Evolutionary conservation across 2,329 filamentous ascomycete genomes (phyloP).

Genomic region (Cordyceps farinosa): DNA sequence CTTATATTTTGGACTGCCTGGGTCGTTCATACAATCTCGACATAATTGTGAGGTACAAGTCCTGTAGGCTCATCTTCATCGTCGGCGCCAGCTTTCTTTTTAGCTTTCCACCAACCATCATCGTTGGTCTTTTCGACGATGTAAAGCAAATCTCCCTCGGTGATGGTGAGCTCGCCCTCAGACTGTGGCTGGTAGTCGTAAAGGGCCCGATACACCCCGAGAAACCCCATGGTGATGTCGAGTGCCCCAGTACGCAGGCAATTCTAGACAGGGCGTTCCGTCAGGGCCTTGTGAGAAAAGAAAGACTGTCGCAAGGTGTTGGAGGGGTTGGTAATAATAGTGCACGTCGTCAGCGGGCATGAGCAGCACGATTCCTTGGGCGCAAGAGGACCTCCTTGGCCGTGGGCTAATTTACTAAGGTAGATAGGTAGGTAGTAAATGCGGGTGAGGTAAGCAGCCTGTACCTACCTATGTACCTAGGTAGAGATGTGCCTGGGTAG

Average conservation of each 20-base stretch:
- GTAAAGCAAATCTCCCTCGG: slow-evolving; percentile 84
- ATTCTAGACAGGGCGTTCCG: not conserved
- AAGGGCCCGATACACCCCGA: slow-evolving; percentile 83
- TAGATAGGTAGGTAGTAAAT: not conserved
- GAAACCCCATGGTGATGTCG: slow-evolving; percentile 69
- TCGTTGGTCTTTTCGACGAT: slow-evolving; percentile 76
- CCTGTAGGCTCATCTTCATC: slow-evolving; percentile 91
- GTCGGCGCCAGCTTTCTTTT: slow-evolving; percentile 78
- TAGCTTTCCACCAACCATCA: slow-evolving; percentile 91
- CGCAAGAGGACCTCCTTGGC: slow-evolving; percentile 1
- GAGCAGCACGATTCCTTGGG: not conserved
- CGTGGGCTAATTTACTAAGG: not conserved
- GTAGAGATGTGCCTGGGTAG: not conserved
- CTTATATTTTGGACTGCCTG: not conserved
- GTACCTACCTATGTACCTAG: not conserved
- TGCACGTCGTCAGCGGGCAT: slow-evolving; percentile 3
- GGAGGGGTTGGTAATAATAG: not conserved
- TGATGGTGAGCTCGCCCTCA: slow-evolving; percentile 79
- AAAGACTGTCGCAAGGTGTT: not conserved
- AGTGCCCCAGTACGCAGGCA: not conserved
- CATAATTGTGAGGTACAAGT: slow-evolving; percentile 89
- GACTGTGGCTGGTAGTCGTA: slow-evolving; percentile 91
- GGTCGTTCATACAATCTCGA: slow-evolving; percentile 67
- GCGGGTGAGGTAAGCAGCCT: slow-evolving; percentile 14
- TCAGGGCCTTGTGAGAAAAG: slow-evolving; percentile 1